These are phyloP conservation scores for Blastobotrys terrestris DNA, from an alignment of 805 yeast genomes.

Conservation along the genomic window DNA sequence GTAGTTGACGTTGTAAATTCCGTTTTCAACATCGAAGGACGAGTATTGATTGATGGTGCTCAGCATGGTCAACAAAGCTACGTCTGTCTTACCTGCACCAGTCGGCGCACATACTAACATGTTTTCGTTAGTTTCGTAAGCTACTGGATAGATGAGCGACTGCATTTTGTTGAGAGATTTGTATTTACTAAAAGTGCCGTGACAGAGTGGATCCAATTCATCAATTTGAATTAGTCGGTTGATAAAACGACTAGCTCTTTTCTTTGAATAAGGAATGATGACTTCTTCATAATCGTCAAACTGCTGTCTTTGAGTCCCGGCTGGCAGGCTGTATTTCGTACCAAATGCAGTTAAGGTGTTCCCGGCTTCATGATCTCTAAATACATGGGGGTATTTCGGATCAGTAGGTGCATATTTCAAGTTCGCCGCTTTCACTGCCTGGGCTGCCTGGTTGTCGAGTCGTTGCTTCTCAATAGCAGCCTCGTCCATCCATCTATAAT, in stretches of 20 bases:
- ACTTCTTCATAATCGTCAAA: slow-evolving; percentile 66
- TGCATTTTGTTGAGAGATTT: slow-evolving; percentile 79
- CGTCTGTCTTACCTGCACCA: slow-evolving; percentile 97
- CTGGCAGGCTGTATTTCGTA: slow-evolving; percentile 70
- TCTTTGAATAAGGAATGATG: slow-evolving; percentile 68
- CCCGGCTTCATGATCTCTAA: slow-evolving; percentile 59
- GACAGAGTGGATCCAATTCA: slow-evolving; percentile 71
- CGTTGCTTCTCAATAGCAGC: slow-evolving; percentile 20
- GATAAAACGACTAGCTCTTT: slow-evolving; percentile 23
- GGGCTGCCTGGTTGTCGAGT: slow-evolving; percentile 19
- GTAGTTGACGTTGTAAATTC: slow-evolving; percentile 55
- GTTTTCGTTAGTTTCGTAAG: slow-evolving; percentile 87
- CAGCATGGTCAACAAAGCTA: slow-evolving; percentile 73
- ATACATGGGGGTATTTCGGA: slow-evolving; percentile 79
- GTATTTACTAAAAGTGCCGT: slow-evolving; percentile 77
- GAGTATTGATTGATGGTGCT: slow-evolving; percentile 68
- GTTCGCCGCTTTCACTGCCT: slow-evolving; percentile 19
- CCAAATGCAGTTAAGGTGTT: slow-evolving; percentile 74
- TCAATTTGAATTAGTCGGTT: slow-evolving; percentile 47
- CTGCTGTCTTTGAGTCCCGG: slow-evolving; percentile 54
- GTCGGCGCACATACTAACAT: slow-evolving; percentile 97
- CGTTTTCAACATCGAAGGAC: slow-evolving; percentile 39
- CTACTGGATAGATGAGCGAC: slow-evolving; percentile 84
- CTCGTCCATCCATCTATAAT: slow-evolving; percentile 8
- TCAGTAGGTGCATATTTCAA: slow-evolving; percentile 30